Percentiles rank a stretch among this genome's conserved stretches.
Evolutionary conservation across 176 grass and related monocot species (phyloP).

Genomic region (Oryza glaberrima): DNA sequence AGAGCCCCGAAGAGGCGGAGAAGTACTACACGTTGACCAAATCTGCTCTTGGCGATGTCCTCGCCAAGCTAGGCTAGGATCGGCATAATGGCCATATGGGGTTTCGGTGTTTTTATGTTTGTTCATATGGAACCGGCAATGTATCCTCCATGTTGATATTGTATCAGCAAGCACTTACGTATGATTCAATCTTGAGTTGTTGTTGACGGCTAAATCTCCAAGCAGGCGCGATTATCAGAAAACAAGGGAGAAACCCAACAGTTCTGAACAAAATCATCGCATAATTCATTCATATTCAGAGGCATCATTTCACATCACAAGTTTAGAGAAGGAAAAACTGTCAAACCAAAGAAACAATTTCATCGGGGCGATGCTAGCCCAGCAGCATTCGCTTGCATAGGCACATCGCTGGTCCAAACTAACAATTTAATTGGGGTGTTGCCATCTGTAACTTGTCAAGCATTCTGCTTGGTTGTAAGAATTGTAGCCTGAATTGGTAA

Average conservation of each 20-base stretch:
- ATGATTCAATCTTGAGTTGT: slow-evolving; percentile 24
- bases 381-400: neutral
- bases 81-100: slow-evolving; percentile 31
- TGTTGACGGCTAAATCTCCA: slow-evolving; percentile 3
- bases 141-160: slow-evolving; percentile 59
- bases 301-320: neutral
- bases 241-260: neutral
- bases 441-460: neutral
- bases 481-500: neutral
- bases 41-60: slow-evolving; percentile 64
- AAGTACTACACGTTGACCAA: slow-evolving; percentile 71
- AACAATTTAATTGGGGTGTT: neutral
- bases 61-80: slow-evolving; percentile 77
- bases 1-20: slow-evolving; percentile 77
- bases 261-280: neutral
- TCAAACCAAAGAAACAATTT: neutral
- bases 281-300: neutral
- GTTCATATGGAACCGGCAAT: slow-evolving; percentile 64
- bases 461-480: neutral
- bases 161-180: slow-evolving; percentile 45
- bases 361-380: neutral
- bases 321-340: neutral
- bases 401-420: neutral
- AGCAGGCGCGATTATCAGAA: neutral
- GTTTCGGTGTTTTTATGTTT: slow-evolving; percentile 53